Base-by-base conservation (phyloP, 371 early-diverging fungal species). In the Capniomyces stellatus region DNA sequence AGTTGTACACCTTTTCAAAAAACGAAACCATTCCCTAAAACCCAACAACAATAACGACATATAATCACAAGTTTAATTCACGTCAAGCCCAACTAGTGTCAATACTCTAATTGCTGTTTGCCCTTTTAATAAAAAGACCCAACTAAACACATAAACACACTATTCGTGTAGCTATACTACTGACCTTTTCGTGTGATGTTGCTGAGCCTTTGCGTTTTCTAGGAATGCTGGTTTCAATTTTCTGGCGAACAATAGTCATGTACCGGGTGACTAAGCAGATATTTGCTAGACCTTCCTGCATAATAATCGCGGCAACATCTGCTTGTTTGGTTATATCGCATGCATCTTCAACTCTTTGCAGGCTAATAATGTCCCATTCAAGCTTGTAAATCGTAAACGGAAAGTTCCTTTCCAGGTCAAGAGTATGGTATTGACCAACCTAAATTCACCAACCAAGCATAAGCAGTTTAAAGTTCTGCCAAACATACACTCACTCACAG, bases 231-330 rank as follows among this genome's bases (percentile, higher is more conserved):
- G 75, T 72, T 63, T 94, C 94, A 29, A 97, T 87, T 12, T 91
- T 77, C 60, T 92, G 93, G 31, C 87, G 75, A 6, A 93, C 89
- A 54, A 95, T 76, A 1, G 96, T 97, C 94, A 94, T 90, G 55
- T 82, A 82, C 52, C 87, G 76, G 1, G 96, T 94, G 48, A 97
- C 54, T 22, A 95, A 76, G 56, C 98, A 97, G 13, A 97, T 55
- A 50, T 91, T 88, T 6, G 98, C 94, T 25, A 97, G 66, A 0
- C 97, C 98, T 60, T 97, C 98, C 62, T 97, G 85, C 60, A 92
- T 78, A 1, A 93, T 87, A 19, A 97, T 77, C 2, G 95, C 98
- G 0, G 85, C 93, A 1, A 94, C 81, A 54, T 97, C 96, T 2
- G 96, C 95, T 58, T 83, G 82, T 53, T 83, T 82, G 15, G 87